Evolutionary conservation across 352 stramenopile genomes (phyloP), one percentile per base, ranked within the genome.

Genomic region (Globisporangium splendens): DNA sequence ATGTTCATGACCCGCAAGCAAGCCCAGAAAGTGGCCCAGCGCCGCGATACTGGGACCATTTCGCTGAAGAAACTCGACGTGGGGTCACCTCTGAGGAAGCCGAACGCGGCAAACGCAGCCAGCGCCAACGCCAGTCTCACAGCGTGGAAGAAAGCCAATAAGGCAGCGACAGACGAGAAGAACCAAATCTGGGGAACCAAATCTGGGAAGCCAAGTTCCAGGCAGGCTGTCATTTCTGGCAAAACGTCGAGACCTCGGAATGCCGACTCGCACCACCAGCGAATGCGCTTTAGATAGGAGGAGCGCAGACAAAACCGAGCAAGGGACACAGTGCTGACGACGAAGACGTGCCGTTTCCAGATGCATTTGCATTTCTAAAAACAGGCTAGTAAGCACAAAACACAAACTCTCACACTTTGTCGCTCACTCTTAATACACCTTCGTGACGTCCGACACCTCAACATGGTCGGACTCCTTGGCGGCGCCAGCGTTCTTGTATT

Each of bases 1-100:
- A 62, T 90, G 52, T 93, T 93, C 60, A 73, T 91, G 55, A 90
- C 81, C 15, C 75, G 83, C 33, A 91, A 89, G 56, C 81, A 89
- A 68, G 79, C 75, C 14, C 76, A 90, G 51, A 93, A 90, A 56
- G 66, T 82, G 33, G 74, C 69, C 22, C 70, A 80, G 35, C 66
- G 72, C n/a, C 70, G 82, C 54, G 72, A 87, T 35, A 63, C 52
- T 17, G 28, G 68, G 10, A 73, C 66, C 24, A 56, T 83, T 54
- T 68, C 75, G 13, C 22, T 87, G 18, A 77, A 71, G 33, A 77
- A 72, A 28, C 56, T 90, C 8, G 79, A 89, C 17, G 58, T 76
- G 0, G 59, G 44, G 12, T 21, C 58, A 6, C 35, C 39, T 21
- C 18, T 53, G 0, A 50, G 63, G 8, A 72, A 75, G 28, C 18